Evolutionary conservation across 345 rosid species (phyloP), one percentile per base, ranked within the genome.

Genomic region (Kandelia obovata): DNA sequence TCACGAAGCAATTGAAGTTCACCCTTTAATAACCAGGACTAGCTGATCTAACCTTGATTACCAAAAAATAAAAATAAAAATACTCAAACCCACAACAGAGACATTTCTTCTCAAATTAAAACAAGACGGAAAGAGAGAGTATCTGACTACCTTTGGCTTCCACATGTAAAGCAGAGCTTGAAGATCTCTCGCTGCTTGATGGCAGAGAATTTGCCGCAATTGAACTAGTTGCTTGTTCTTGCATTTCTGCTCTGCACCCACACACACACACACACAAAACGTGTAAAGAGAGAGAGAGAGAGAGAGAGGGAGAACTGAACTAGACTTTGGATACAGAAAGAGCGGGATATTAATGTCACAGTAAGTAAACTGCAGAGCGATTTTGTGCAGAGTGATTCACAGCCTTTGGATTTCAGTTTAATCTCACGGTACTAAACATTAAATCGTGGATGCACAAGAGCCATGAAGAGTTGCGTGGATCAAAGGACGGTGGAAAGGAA

Each of bases 111-210:
- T 32, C 52, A 9, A 53, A 55, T 30, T n/a, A 27, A 52, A 39
- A 62, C 3, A 25, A 2, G 58, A 20, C 27, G 20, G 1, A 25
- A 57, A 51, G 23, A 37, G 10, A 15, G 2, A 28, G 46, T 6
- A 59, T 16, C 7, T 47, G 53, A 92, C 98, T 98, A 78, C 90
- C 99, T 87, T 88, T 96, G 80, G 83, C 80, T 80, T 89, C 96
- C 59, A 81, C 84, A 64, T 85, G 99, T 8, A 82, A 86, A 52
- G 92, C 91, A 16, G 99, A 90, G 81, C 99, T 90, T n/a, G 99
- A 90, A 37, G 99, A 96, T 76, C 96, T 86, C 77, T 96, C 99
- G 39, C 99, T 92, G 77, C 99, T 92, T 21, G 97, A 92, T 6
- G 89, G 95, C 46, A 96, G 49, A 67, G 99, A 95, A 77, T 85